Evolutionary conservation across 148 eudicot genomes (phyloP), one percentile per base, ranked within the genome.

Genomic region (Chenopodium quinoa): DNA sequence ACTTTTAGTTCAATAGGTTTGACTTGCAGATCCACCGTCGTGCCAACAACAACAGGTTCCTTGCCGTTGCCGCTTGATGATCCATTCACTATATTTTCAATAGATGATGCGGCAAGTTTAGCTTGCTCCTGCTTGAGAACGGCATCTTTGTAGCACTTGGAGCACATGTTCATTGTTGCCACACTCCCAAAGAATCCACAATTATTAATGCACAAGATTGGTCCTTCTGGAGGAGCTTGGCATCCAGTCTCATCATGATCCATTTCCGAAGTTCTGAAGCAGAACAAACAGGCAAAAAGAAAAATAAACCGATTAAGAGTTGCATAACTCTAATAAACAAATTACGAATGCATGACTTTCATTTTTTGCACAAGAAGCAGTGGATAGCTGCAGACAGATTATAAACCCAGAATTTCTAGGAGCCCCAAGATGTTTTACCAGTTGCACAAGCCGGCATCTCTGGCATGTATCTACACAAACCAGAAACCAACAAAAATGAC

Each of bases 161-260:
- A 93, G 78, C 97, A 93, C 91, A 93, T 88, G 81, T 92, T 92
- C 92, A 90, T 88, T 60, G 93, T 93, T 4, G 91, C 91, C 6
- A 90, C 89, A 75, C 95, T 89, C 34, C 97, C 97, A 32, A 93
- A 93, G 81, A 93, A 93, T 85, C 97, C 97, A 73, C 97, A 93
- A 88, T 89, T 92, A 84, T 93, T 93, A 56, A 89, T 32, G 76
- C 93, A 91, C 80, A 91, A 70, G 80, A 86, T 84, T 64, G 93
- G 93, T 47, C 91, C 93, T 76, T 89, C 90, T 17, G 84, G 90
- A 48, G 91, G 62, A 47, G 88, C 84, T 83, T 90, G 93, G 86
- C 91, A 89, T 71, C 91, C 90, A 17, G 88, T 87, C 82, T 90
- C 93, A 71, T 89, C 90, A 52, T 90, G 92, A 64, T 90, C 92